These are phyloP conservation scores for Naganishia antarctica DNA, from an alignment of 768 basidiomycete species.

Conservation along the genomic window DNA sequence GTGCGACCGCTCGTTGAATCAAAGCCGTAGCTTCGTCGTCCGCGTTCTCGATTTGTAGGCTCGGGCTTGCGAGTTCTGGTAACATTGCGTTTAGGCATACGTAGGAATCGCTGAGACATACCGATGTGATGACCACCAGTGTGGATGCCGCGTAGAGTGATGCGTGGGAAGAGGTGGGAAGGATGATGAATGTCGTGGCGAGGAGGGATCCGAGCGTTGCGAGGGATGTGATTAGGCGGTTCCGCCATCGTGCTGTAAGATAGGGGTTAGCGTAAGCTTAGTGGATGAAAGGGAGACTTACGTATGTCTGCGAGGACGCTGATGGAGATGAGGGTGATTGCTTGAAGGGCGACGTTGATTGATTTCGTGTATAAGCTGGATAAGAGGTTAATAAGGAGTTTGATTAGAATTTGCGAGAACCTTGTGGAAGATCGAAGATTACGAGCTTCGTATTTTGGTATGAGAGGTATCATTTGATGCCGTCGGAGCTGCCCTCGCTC, in stretches of 20 bases:
- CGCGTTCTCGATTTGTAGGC: too few species aligned
- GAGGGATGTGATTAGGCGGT: constrained; percentile 69
- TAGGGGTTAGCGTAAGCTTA: too few species aligned
- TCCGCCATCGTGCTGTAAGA: constrained; percentile 64
- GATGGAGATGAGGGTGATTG: constrained; percentile 90
- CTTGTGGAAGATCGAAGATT: too few species aligned
- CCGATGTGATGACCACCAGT: constrained; percentile 72
- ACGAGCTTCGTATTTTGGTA: too few species aligned
- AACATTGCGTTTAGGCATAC: constrained; percentile 91
- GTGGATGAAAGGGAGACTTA: constrained; percentile 55
- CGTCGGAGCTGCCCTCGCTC: too few species aligned
- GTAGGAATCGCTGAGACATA: constrained; percentile 75
- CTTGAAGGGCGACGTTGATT: constrained; percentile 79
- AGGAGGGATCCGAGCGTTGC: constrained; percentile 67
- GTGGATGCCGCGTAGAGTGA: constrained; percentile 63
- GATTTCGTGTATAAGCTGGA: constrained; percentile 83
- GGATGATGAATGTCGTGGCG: constrained; percentile 64
- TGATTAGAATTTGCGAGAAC: too few species aligned
- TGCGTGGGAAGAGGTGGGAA: constrained; percentile 62
- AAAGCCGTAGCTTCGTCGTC: not conserved
- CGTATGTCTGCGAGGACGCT: constrained; percentile 85
- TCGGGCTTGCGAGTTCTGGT: constrained; percentile 49
- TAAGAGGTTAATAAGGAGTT: too few species aligned
- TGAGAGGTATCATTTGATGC: too few species aligned
- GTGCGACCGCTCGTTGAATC: not conserved